Percentiles rank a stretch among this genome's conserved stretches.
These are phyloP conservation scores for Aspergillus aculeatus DNA, from an alignment of 2,329 filamentous ascomycete species.

Conservation along the genomic window DNA sequence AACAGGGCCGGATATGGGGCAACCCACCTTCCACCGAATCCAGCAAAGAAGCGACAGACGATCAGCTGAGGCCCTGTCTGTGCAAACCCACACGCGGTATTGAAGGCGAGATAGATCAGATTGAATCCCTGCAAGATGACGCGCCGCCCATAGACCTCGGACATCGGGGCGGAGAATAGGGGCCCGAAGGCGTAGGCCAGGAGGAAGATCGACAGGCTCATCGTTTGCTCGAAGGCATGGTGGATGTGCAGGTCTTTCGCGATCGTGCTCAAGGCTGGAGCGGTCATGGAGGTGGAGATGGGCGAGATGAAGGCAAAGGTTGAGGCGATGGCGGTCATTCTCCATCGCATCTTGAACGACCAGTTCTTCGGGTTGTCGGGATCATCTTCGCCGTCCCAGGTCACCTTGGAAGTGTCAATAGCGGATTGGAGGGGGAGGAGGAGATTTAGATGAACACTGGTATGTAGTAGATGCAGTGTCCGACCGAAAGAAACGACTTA, in stretches of 20 bases:
- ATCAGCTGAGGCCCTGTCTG: constrained; percentile 55
- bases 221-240: constrained; percentile 43
- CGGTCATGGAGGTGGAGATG: constrained; percentile 61
- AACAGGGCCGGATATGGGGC: too few relatives aligned
- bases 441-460: too few relatives aligned
- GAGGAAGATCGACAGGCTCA: constrained; percentile 57
- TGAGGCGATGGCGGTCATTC: constrained; percentile 54
- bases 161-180: constrained; percentile 52
- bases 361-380: constrained; percentile 54
- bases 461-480: too few relatives aligned
- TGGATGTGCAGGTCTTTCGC: constrained; percentile 54
- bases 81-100: constrained; percentile 59
- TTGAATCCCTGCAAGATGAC: constrained; percentile 56
- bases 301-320: constrained; percentile 62
- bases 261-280: constrained; percentile 53
- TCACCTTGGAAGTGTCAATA: constrained; percentile 24
- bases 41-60: constrained; percentile 58
- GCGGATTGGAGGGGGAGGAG: too few relatives aligned
- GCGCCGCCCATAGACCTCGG: constrained; percentile 57
- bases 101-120: constrained; percentile 57
- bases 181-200: constrained; percentile 55
- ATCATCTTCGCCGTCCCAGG: constrained; percentile 55
- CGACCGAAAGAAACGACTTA: too few relatives aligned
- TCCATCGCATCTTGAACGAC: constrained; percentile 57
- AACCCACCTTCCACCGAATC: constrained; percentile 49